phyloP scores from a whole-genome alignment of 768 basidiomycete genomes.

The Trametes gibbosa region DNA sequence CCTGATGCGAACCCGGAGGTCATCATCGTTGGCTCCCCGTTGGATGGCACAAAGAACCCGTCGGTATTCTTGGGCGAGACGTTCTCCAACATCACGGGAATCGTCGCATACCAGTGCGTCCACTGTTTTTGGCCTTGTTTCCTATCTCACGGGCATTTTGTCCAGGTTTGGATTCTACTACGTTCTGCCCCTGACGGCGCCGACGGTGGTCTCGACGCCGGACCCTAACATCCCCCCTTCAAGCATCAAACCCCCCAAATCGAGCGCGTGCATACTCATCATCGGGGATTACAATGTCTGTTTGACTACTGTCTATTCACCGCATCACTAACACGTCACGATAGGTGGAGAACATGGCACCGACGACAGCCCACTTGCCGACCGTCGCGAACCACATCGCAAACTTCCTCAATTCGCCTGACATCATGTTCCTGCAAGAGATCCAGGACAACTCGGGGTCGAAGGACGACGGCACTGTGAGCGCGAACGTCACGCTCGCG shows the following conservation, averaged over 20 bases:
- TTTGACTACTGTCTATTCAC: neutral
- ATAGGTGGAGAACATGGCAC: slow-evolving; percentile 27
- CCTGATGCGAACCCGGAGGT: slow-evolving; percentile 60
- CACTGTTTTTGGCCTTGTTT: too few species aligned
- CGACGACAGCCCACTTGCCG: slow-evolving; percentile 18
- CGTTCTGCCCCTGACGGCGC: slow-evolving; percentile 55
- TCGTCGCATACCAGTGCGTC: slow-evolving; percentile 50
- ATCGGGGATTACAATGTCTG: slow-evolving; percentile 61
- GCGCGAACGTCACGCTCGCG: slow-evolving; percentile 49
- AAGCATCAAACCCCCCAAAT: slow-evolving; percentile 31
- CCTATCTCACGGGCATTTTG: neutral
- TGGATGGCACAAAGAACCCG: slow-evolving; percentile 55
- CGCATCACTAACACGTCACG: neutral
- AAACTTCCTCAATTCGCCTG: slow-evolving; percentile 49
- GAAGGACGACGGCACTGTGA: slow-evolving; percentile 50
- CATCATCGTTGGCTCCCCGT: slow-evolving; percentile 49
- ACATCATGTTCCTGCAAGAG: slow-evolving; percentile 62
- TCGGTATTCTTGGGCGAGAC: slow-evolving; percentile 45
- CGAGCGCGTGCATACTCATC: slow-evolving; percentile 42
- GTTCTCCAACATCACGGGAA: slow-evolving; percentile 52
- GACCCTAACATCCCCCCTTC: slow-evolving; percentile 38
- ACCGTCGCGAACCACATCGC: slow-evolving; percentile 51
- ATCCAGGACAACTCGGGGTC: slow-evolving; percentile 60
- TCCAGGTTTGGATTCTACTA: slow-evolving; percentile 48
- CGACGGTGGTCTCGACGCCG: slow-evolving; percentile 43